Base-by-base conservation (phyloP, 345 rosid species). In the Boechera stricta region DNA sequence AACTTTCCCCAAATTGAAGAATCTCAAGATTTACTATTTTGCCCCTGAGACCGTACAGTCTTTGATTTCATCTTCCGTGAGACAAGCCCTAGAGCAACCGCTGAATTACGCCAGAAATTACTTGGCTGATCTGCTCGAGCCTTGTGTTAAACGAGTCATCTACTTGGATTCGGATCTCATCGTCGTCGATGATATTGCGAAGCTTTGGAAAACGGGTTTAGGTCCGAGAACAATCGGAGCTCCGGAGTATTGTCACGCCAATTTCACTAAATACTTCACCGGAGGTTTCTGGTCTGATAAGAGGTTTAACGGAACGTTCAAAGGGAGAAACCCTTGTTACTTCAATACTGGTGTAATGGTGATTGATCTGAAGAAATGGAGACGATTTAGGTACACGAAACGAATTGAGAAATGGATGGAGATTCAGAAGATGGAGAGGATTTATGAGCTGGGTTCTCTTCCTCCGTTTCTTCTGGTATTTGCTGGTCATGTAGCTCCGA, bases 321-420 rank as follows among this genome's bases (percentile, higher is more conserved):
- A 45, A 7, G 86, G 87, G 33, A 82, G 78, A 28, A 70, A 24
- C 0, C 73, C 91, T 13, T 89, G 94, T 36, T 89, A 89, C 72
- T 89, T 89, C 88, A 89, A 89, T 24, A 89, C 94, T 21, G 94
- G 94, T 1, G 94, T 89, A 68, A 89, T 89, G 94, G 86, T 89
- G 82, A 84, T 89, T 73, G 94, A 89, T 82, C 62, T 89, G 74
- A 82, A 18, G 59, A 84, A 74, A 67, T 89, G 94, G 91, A 84
- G 90, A 60, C 57, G 74, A 13, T 86, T 82, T 4, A 81, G 57
- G 6, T 87, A 76, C 77, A 85, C 86, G 5, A 77, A 67, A 18
- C 51, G 74, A 64, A 85, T 89, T 35, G 91, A 83, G 86, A 77
- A 60, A 45, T 89, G 91, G 94, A 89, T 89, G 94, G 79, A 74